Base-by-base conservation (phyloP, 495 filamentous ascomycete species). In the Cladorrhinum samala region DNA sequence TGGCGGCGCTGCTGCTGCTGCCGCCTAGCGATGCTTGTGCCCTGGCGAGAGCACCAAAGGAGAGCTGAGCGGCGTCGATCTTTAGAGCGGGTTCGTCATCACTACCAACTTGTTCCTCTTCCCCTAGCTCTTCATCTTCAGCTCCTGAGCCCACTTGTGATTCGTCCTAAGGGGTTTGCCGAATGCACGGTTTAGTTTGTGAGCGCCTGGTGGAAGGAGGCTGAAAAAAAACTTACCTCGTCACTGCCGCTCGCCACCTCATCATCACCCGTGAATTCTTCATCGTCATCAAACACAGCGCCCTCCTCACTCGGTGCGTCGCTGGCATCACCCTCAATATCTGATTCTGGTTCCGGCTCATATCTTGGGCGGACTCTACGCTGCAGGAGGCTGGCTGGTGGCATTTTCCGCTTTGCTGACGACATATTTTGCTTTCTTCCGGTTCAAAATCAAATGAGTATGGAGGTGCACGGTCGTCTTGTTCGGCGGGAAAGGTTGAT, bases 1-100 rank as follows among this genome's bases (percentile, higher is more conserved):
- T 67, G 63, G 51, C 64, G 55, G 27, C 18, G 7, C n/a, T 9
- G 8, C 20, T 58, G 42, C 44, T 50, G 3, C 51, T 36, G 9
- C 50, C 37, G 25, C 60, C 58, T 37, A 95, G 64, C 0, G 84
- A 77, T 11, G 83, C 81, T 72, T 94, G 86, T 2, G 93, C 93
- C 77, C 87, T 86, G 47, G 85, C 87, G 24, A 98, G 75, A 0
- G 89, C 85, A 47, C 90, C 90, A 65, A 98, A 98, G 25, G 91
- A 92, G 48, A 96, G 68, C 33, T 71, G 68, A 0, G 76, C 67
- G 69, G 69, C 70, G 19, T 66, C 70, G 5, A 63, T 50, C 11
- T 60, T 53, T 36, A 73, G 64, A 47, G 74, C 72, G 11, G n/a
- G n/a, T n/a, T 72, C 67, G 52, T 72, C 60, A 13, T 72, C 66